Evolutionary conservation across 495 filamentous ascomycete genomes (phyloP).

Genomic region (Thozetella sp.): DNA sequence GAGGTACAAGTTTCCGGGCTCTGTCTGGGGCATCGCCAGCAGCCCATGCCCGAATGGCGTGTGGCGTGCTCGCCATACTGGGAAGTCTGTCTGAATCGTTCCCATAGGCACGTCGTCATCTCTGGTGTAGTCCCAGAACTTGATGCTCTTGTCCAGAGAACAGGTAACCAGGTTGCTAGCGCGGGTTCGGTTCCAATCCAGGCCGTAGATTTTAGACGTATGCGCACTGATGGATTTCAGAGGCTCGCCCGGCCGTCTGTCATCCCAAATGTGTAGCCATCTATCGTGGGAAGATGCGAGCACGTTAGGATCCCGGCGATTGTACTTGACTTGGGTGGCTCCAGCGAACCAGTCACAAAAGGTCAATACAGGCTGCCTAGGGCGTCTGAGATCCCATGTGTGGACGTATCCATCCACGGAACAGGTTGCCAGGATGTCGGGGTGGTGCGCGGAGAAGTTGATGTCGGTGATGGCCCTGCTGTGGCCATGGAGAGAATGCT

Average conservation of each 20-base stretch:
- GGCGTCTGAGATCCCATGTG: constrained; percentile 85
- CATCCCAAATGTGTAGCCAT: constrained; percentile 88
- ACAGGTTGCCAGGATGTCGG: constrained; percentile 87
- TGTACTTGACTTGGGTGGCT: constrained; percentile 96
- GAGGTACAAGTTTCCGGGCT: constrained; percentile 80
- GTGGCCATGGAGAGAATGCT: constrained; percentile 89
- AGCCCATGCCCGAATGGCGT: constrained; percentile 89
- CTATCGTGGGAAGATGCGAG: constrained; percentile 90
- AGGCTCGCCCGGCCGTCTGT: constrained; percentile 76
- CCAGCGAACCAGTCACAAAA: constrained; percentile 96
- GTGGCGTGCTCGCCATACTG: constrained; percentile 91
- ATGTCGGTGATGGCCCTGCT: constrained; percentile 92
- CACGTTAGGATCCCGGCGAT: constrained; percentile 80
- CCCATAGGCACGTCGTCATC: constrained; percentile 67
- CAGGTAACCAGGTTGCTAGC: constrained; percentile 78
- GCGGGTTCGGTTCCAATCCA: constrained; percentile 88
- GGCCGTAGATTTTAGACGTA: constrained; percentile 92
- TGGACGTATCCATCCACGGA: constrained; percentile 92
- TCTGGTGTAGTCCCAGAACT: constrained; percentile 85
- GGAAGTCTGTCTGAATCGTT: constrained; percentile 78
- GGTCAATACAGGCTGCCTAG: constrained; percentile 72
- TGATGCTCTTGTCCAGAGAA: constrained; percentile 89
- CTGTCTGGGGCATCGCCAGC: constrained; percentile 88
- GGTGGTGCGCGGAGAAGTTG: constrained; percentile 93
- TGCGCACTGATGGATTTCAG: constrained; percentile 85